Base-by-base conservation (phyloP, 768 basidiomycete species). In the Tylopilus subfusipes region DNA sequence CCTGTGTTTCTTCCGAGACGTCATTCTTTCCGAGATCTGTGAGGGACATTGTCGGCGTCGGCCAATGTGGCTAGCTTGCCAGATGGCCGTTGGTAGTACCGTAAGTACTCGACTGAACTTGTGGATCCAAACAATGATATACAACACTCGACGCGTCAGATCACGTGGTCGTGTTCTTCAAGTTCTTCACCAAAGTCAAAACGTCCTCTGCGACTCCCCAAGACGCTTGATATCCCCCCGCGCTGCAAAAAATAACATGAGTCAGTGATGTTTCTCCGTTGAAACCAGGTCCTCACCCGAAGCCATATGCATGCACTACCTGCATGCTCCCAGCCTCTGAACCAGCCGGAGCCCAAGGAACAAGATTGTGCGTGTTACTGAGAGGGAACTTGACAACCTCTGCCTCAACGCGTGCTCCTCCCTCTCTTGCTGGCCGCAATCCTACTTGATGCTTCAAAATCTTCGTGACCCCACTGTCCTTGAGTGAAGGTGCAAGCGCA, bases 271-370 rank as follows among this genome's bases (percentile, higher is more conserved):
- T 14, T 1, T 14, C 16, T 22, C 9, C 22, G n/a, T n/a, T n/a
- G 6, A 3, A 27, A 21, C 22, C 5, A 42, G 6, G 8, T 42
- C 3, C 76, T 50, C 39, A 79, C 78, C 83, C 83, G 34, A 84
- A 80, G 7, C 83, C 83, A 64, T 85, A 85, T 24, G 82, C 80
- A 68, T 85, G 83, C 19, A 82, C 73, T 3, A 83, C 76, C 13
- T 60, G 54, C 61, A 72, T 64, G 22, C 62, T 55, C 44, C 58
- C 59, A 30, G 9, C 47, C 31, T 36, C 57, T 67, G 48, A 67
- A 54, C 55, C 63, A 36, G 50, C 56, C 38, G 49, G 36, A 47
- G 55, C 48, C 64, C 50, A 53, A 51, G 54, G 61, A 43, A 54
- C 61, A 48, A 61, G 62, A 48, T 44, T 29, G 53, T 60, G 57